Evolutionary conservation across 2,329 filamentous ascomycete species (phyloP), one percentile per base, ranked within the genome.

Genomic region (Gnomoniopsis smithogilvyi): DNA sequence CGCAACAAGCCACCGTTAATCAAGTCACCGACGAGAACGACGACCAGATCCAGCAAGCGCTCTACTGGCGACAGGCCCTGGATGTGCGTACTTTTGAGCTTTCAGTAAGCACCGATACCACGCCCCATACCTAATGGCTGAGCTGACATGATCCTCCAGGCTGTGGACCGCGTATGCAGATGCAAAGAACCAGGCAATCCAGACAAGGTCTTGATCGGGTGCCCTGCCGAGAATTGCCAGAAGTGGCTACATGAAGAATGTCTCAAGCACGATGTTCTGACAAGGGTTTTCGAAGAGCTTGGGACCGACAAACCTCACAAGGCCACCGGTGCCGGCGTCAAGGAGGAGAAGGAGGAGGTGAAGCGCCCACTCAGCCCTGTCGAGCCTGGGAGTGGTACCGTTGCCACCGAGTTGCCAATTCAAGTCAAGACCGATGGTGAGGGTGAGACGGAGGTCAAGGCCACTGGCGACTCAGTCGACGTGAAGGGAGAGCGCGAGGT

Each of bases 11-110:
- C 1, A 75, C 78, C 6, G 84, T 91, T 19, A 81, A 83, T 59
- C 82, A 89, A 65, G 91, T 88, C 86, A 81, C 85, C 45, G 89
- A 92, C 65, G 76, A 83, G 26, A 83, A 89, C 61, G 87, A 91
- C 59, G 83, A 86, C 17, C 82, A 87, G 64, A 77, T 84, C 0
- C 80, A 84, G 59, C 75, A 79, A 59, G 80, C 78, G 15, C 72
- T 87, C 3, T 88, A 87, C 67, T 89, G 85, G 84, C 76, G 86
- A 21, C 86, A 89, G 67, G 84, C 82, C 0, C 80, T 85, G 33
- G 82, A 88, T 64, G 78, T 82, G 55, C 74, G 79, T 47, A 84
- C 77, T 36, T 73, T 79, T 59, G 81, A 85, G 63, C 76, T 87
- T 24, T 86, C 84, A 53, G 85, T 87, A 76, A 65, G 82, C 46